Base-by-base conservation (phyloP, 441 rosid species). In the Codiaeum variegatum region DNA sequence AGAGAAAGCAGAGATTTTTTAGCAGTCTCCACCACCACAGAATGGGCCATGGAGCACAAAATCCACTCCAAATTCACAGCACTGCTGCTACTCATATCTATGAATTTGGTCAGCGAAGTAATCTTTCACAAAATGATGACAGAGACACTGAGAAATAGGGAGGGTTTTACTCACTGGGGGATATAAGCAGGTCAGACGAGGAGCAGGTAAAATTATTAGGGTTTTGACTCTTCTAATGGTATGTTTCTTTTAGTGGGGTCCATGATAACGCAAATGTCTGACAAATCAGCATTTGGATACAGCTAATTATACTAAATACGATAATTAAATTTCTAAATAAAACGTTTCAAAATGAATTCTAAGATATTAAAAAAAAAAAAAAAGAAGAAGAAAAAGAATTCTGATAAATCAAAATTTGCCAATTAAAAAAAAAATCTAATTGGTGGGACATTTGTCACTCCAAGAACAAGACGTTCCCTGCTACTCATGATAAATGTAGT, bases 1-100 rank as follows among this genome's bases (percentile, higher is more conserved):
- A 79, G 73, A 70, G 46, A 66, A 62, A 73, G 66, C 72, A 76
- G 71, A 68, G 76, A 55, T 19, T 74, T 72, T 23, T 66, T 83
- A 28, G 68, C 59, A 38, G 67, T 54, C 59, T 76, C 74, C 56
- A 70, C 59, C 60, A 51, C 75, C 56, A 75, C 18, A 73, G 74
- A 47, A 59, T 63, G 72, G 61, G 52, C 32, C 69, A 68, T 52
- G 21, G 55, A 31, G 31, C 60, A 66, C 24, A 42, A 4, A 42
- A 73, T 32, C 63, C n/a, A 5, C 31, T 34, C 54, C 28, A 64
- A 40, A 54, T n/a, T 19, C 36, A 18, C 16, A 40, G 21, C 7
- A 31, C 4, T 18, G 21, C 6, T 24, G n/a, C 11, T 55, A 23
- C 52, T 69, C 75, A 51, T 72, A 11, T 51, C 62, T 63, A 6